phyloP scores from a whole-genome alignment of 345 rosid genomes.

The Rhizophora mangle region DNA sequence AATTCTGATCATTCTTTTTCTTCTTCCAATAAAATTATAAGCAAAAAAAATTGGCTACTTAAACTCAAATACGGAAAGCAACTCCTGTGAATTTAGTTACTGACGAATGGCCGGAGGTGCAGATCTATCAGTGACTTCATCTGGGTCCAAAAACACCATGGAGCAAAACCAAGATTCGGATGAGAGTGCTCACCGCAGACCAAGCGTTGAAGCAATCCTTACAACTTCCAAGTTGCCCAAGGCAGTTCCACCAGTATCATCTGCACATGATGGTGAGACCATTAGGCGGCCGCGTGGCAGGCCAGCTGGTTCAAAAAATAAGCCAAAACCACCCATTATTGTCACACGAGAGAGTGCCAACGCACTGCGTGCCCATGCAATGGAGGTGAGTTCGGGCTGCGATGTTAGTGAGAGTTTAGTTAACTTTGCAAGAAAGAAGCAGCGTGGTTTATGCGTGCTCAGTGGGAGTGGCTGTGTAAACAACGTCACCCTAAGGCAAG shows the following conservation, averaged over 20 bases:
- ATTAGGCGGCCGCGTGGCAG: constrained; percentile 81
- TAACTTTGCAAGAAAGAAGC: constrained; percentile 76
- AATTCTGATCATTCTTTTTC: constrained; percentile 68
- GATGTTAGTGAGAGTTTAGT: constrained; percentile 73
- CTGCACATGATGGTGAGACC: constrained; percentile 48
- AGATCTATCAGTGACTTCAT: constrained; percentile 40
- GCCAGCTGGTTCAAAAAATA: constrained; percentile 95
- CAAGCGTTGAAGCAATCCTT: constrained; percentile 30
- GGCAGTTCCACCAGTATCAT: constrained; percentile 52
- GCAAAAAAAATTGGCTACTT: constrained; percentile 44
- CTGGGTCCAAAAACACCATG: constrained; percentile 41
- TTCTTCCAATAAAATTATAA: constrained; percentile 46
- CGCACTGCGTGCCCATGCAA: constrained; percentile 78
- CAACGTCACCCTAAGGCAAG: constrained; percentile 79
- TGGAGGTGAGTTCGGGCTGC: constrained; percentile 91
- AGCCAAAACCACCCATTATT: constrained; percentile 90
- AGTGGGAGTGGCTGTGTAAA: constrained; percentile 87
- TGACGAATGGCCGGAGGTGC: constrained; percentile 55
- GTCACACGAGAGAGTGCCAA: constrained; percentile 82
- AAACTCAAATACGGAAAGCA: constrained; percentile 28
- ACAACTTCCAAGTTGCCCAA: constrained; percentile 44
- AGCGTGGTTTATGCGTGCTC: constrained; percentile 72
- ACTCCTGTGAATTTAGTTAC: constrained; percentile 18
- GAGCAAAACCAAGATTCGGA: constrained; percentile 49
- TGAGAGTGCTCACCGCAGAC: constrained; percentile 31